Conservation (phyloP, 1,284 basidiomycete species). For the Melanopsichium pennsylvanicum region DNA sequence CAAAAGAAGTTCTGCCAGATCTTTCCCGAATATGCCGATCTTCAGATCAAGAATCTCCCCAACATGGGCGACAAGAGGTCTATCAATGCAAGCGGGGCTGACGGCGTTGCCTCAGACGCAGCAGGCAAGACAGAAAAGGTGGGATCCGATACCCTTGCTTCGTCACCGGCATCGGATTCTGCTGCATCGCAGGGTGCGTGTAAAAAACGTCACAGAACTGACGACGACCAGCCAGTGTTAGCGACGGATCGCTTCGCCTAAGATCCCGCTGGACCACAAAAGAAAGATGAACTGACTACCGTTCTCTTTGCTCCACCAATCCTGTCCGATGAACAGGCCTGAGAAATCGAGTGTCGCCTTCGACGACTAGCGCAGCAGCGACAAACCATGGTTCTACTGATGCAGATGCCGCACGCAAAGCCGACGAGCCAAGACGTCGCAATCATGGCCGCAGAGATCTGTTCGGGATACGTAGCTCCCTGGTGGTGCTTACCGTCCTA, state of each 20-base stretch:
- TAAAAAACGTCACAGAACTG: not conserved
- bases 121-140: constrained; percentile 33
- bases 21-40: constrained; percentile 57
- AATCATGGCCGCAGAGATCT: constrained; percentile 27
- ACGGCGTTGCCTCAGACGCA: constrained; percentile 1
- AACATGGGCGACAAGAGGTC: constrained; percentile 59
- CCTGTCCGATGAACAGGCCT: too few relatives aligned
- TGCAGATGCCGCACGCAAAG: not conserved
- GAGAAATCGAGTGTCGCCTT: too few relatives aligned
- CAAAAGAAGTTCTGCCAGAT: constrained; percentile 75
- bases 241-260: too few relatives aligned
- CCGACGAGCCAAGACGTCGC: constrained; percentile 8
- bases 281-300: too few relatives aligned
- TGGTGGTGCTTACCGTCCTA: constrained; percentile 45
- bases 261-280: too few relatives aligned
- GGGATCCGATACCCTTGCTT: constrained; percentile 32
- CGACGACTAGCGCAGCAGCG: too few relatives aligned
- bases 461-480: constrained; percentile 42
- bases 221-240: not conserved
- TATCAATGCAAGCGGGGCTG: not conserved
- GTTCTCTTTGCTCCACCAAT: too few relatives aligned
- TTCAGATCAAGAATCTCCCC: constrained; percentile 49
- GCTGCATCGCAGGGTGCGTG: constrained; percentile 39
- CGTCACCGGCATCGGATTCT: constrained; percentile 36
- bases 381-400: not conserved